Evolutionary conservation across 2,329 filamentous ascomycete species (phyloP).

Genomic region (Diaporthe destruens): DNA sequence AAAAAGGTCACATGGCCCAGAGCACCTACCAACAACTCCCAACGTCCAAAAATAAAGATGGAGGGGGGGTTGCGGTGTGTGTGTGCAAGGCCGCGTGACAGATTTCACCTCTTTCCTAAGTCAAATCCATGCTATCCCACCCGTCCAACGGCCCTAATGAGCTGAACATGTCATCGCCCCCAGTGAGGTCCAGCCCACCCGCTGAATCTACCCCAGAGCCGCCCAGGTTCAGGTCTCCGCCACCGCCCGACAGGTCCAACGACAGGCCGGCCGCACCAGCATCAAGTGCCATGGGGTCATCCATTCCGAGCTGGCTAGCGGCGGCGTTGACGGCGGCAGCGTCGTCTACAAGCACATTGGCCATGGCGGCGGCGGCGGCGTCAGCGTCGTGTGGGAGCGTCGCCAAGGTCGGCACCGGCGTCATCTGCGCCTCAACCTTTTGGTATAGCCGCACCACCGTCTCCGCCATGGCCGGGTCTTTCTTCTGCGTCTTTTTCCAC

Average conservation of each 20-base stretch:
- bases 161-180: conserved; percentile 60
- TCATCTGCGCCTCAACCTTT: conserved; percentile 75
- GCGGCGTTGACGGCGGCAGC: conserved; percentile 54
- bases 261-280: conserved; percentile 57
- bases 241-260: conserved; percentile 55
- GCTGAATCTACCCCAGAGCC: conserved; percentile 50
- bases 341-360: conserved; percentile 53
- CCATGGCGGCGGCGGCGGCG: conserved; percentile 48
- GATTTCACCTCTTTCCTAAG: conserved; percentile 34
- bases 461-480: conserved; percentile 70
- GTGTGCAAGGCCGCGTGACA: neutral
- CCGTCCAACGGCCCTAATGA: conserved; percentile 49
- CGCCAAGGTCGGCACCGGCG: conserved; percentile 42
- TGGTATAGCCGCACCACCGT: conserved; percentile 72
- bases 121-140: conserved; percentile 49
- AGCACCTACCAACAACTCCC: neutral
- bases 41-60: neutral
- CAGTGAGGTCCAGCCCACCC: conserved; percentile 54
- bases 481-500: conserved; percentile 67
- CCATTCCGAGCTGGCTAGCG: conserved; percentile 42
- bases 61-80: neutral
- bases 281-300: conserved; percentile 53
- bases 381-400: conserved; percentile 44
- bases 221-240: conserved; percentile 53
- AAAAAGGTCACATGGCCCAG: neutral